These are phyloP conservation scores for Mucor mucedo DNA, from an alignment of 371 early-diverging fungal genomes.

Conservation along the genomic window DNA sequence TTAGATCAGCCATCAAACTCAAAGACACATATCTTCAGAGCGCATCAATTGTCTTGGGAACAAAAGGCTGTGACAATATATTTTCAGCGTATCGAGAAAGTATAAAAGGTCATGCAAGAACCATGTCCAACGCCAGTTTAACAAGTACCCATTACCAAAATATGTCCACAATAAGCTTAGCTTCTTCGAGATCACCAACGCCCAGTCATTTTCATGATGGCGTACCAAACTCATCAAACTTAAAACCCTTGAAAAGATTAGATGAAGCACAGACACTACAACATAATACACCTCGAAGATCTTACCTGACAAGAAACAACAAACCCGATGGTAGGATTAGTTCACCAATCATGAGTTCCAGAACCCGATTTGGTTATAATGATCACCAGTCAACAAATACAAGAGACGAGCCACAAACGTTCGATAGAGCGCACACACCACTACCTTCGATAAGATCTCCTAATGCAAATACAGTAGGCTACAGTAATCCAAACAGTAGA, in stretches of 20 bases:
- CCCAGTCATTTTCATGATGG: background rate
- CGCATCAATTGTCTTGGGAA: constrained; percentile 23
- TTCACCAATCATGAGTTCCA: background rate
- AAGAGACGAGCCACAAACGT: background rate
- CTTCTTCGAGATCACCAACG: background rate
- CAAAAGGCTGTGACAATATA: background rate
- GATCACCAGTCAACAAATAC: background rate
- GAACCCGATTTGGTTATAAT: too few relatives aligned
- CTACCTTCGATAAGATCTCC: constrained; percentile 1
- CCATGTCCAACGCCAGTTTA: background rate
- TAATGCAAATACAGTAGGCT: background rate
- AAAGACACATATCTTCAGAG: constrained; percentile 18
- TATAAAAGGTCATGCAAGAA: background rate
- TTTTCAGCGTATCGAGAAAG: background rate
- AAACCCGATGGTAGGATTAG: too few relatives aligned
- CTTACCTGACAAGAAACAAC: background rate
- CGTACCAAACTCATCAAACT: background rate
- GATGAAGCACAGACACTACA: background rate
- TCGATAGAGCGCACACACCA: background rate
- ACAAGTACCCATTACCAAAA: background rate
- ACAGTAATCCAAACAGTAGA: background rate
- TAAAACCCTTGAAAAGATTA: constrained; percentile 2
- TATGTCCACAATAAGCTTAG: background rate
- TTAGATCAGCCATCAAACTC: constrained; percentile 18
- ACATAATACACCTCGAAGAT: background rate